Evolutionary conservation across 1,284 basidiomycete genomes (phyloP).

Genomic region (Pyrrhoderma lamaoense): DNA sequence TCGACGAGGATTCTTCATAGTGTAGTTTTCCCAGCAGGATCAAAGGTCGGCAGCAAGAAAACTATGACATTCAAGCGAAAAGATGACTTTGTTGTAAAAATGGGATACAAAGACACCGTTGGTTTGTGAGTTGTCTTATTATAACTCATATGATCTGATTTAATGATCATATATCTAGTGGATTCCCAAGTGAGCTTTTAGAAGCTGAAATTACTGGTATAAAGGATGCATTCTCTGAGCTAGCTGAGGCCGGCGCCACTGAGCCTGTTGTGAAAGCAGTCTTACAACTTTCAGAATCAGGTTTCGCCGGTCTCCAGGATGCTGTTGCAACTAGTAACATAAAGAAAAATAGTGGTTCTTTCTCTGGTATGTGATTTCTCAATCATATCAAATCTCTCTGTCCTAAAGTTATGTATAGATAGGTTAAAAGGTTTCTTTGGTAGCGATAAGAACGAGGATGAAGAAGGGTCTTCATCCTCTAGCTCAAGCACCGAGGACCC

Average conservation of each 20-base stretch:
- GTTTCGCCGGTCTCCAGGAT: conserved; percentile 73
- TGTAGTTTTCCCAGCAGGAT: conserved; percentile 66
- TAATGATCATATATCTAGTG: conserved; percentile 31
- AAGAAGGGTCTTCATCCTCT: conserved; percentile 29
- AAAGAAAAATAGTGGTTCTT: conserved; percentile 47
- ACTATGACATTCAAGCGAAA: conserved; percentile 75
- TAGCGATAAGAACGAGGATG: conserved; percentile 30
- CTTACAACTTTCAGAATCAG: conserved; percentile 74
- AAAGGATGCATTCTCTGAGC: conserved; percentile 60
- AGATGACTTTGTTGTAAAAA: conserved; percentile 66
- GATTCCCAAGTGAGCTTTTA: conserved; percentile 61
- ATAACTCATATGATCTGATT: conserved; percentile 2
- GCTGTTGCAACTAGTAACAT: conserved; percentile 69
- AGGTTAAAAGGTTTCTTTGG: conserved; percentile 84
- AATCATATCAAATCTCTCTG: too few relatives aligned
- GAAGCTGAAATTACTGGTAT: conserved; percentile 65
- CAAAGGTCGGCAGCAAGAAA: conserved; percentile 75
- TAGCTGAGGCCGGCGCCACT: conserved; percentile 64
- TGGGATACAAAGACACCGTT: conserved; percentile 61
- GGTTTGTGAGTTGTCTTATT: conserved; percentile 41
- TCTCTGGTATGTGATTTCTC: too few relatives aligned
- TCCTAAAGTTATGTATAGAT: conserved; percentile 34
- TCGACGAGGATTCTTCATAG: conserved; percentile 65
- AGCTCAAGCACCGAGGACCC: conserved; percentile 17
- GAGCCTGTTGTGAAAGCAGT: conserved; percentile 79